Base-by-base conservation (phyloP, 306 rosid genomes). In the Hippophae rhamnoides region DNA sequence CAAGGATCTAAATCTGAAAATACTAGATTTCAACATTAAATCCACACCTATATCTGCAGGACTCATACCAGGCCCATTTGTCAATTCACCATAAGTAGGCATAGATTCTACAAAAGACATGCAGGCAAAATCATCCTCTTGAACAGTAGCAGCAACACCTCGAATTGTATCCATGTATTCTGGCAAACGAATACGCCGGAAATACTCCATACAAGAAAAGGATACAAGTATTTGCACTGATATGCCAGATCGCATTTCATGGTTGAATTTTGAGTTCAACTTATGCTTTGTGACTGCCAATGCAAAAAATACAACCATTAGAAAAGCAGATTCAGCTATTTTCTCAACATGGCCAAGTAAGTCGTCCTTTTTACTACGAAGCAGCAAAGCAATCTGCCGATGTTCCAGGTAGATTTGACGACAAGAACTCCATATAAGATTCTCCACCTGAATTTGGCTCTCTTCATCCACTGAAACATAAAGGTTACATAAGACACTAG, bases 121-220 rank as follows among this genome's bases (percentile, higher is more conserved):
- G 63, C 85, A 81, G 25, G 86, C 87, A 70, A 78, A 64, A 68
- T 81, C 85, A n/a, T 81, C 87, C 83, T 81, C 83, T 70, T 81
- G 94, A 74, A 87, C 84, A 69, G 80, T 71, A 2, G 75, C 87
- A 64, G 85, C 88, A 49, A 85, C 90, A 66, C 69, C 87, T 57
- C 96, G 87, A 66, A 90, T 79, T 42, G 89, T 78, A 60, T 90
- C 98, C 85, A 90, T 72, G 73, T 90, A 90, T 69, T 90, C 98
- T 10, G 89, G 87, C 74, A 90, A 65, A 45, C 89, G 96, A n/a
- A 90, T 79, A 47, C 86, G 89, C 62, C 96, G 89, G 73, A 87
- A 87, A 77, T 83, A 85, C 78, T 87, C 98, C 68, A 86, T 54
- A 60, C 90, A 85, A 72, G 98, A 90, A 73, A 87, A 85, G 13